A percentile compares a stretch with the other conserved stretches of the same genome.
Evolutionary conservation across 208 protist species (phyloP).

Genomic region (Wallacemonas sp.): DNA sequence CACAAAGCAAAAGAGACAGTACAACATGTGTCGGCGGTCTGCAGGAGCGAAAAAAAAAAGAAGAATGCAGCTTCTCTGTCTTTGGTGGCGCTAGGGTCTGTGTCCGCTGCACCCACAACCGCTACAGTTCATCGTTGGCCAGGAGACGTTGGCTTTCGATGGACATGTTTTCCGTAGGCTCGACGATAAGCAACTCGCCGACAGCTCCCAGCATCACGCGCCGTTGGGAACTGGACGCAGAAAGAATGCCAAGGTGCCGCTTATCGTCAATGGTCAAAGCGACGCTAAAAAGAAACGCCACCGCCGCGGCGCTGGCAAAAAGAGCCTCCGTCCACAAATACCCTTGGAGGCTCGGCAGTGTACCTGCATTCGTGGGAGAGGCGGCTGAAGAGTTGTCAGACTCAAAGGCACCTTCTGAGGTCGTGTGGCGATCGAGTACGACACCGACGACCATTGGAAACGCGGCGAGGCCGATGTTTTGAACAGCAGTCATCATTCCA

Average conservation of each 20-base stretch:
- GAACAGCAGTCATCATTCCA: conserved; percentile 89
- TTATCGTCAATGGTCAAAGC: conserved; percentile 50
- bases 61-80: conserved; percentile 1
- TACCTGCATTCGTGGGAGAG: background rate
- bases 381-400: background rate
- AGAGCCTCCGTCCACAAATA: conserved; percentile 63
- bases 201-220: conserved; percentile 24
- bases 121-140: background rate
- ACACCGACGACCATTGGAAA: conserved; percentile 67
- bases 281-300: conserved; percentile 46
- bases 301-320: conserved; percentile 37
- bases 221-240: conserved; percentile 29
- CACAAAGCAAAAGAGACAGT: background rate
- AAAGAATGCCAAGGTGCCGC: conserved; percentile 48
- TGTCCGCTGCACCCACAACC: too few relatives aligned
- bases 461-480: conserved; percentile 83
- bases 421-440: conserved; percentile 62
- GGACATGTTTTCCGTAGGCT: background rate
- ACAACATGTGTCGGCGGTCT: background rate
- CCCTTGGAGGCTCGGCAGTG: conserved; percentile 50
- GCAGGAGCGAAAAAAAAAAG: conserved; percentile 1
- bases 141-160: conserved; percentile 10
- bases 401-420: background rate
- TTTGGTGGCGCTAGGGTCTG: background rate
- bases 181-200: background rate